A percentile compares a stretch with the other conserved stretches of the same genome.
Conservation (phyloP, 2,329 filamentous ascomycete genomes). For the Calonectria multiphialidica region DNA sequence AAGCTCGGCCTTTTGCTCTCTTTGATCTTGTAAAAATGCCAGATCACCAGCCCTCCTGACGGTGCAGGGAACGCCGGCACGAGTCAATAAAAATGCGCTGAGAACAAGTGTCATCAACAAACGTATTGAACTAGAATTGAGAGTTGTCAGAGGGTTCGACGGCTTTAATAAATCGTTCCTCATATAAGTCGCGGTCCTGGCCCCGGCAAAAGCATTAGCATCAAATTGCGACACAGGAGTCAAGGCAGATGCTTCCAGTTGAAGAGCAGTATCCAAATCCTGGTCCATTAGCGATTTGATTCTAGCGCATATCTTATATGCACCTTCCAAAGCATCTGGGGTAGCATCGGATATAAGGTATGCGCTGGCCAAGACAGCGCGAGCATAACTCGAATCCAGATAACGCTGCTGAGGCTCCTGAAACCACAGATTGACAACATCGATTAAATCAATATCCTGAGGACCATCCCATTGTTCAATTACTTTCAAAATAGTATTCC, state of each 20-base stretch:
- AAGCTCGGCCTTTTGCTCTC: slow-evolving; percentile 73
- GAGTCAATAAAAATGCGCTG: slow-evolving; percentile 69
- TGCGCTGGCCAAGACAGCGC: slow-evolving; percentile 74
- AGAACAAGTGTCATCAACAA: slow-evolving; percentile 74
- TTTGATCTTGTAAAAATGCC: slow-evolving; percentile 70
- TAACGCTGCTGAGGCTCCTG: slow-evolving; percentile 70
- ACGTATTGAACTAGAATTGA: slow-evolving; percentile 65
- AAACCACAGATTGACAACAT: slow-evolving; percentile 67
- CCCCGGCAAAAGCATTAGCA: slow-evolving; percentile 29
- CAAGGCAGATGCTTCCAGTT: slow-evolving; percentile 60
- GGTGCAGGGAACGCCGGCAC: slow-evolving; percentile 61
- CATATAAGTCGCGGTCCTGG: slow-evolving; percentile 46
- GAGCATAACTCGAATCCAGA: slow-evolving; percentile 74
- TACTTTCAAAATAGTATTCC: slow-evolving; percentile 71
- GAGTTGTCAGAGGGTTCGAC: slow-evolving; percentile 75
- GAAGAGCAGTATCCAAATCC: slow-evolving; percentile 66
- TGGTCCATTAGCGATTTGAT: slow-evolving; percentile 69
- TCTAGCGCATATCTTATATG: slow-evolving; percentile 71
- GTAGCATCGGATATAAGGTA: slow-evolving; percentile 75
- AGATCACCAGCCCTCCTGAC: slow-evolving; percentile 71
- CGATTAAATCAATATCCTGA: slow-evolving; percentile 76
- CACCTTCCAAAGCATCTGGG: slow-evolving; percentile 67
- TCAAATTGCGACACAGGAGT: slow-evolving; percentile 51
- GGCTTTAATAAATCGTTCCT: slow-evolving; percentile 64
- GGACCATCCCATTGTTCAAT: slow-evolving; percentile 82